Conservation (phyloP, 129 eudicot genomes). For the Tagetes erecta region DNA sequence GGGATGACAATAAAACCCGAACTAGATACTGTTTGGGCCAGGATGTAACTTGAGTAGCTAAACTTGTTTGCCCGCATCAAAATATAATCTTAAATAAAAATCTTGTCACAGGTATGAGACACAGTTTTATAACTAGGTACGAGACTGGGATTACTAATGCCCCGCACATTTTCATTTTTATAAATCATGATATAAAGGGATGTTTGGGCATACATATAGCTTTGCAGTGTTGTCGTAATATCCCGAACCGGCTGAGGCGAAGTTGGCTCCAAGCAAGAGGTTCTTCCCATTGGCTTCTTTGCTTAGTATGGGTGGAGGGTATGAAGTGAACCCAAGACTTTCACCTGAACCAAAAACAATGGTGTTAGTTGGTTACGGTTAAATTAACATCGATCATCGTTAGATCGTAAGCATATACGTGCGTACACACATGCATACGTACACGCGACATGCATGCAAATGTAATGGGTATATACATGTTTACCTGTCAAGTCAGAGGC, state of each 20-base stretch:
- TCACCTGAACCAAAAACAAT: slow-evolving; percentile 52
- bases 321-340: slow-evolving; percentile 73
- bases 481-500: slow-evolving; percentile 89
- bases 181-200: background rate
- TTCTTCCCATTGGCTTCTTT: slow-evolving; percentile 59
- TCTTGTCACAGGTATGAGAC: too few species aligned
- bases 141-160: too few species aligned
- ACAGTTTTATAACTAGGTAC: too few species aligned
- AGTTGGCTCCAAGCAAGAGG: slow-evolving; percentile 82
- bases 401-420: background rate
- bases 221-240: slow-evolving; percentile 76
- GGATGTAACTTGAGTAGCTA: too few species aligned
- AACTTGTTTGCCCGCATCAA: too few species aligned
- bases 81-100: too few species aligned
- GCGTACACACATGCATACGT: background rate
- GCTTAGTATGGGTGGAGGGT: slow-evolving; percentile 81
- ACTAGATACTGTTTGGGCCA: too few species aligned
- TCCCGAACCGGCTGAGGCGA: slow-evolving; percentile 90
- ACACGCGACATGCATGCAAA: background rate
- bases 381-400: too few species aligned
- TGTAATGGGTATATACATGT: background rate
- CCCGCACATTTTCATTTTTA: too few species aligned
- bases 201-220: slow-evolving; percentile 52
- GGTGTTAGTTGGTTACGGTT: too few species aligned
- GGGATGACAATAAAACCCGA: too few species aligned